Base-by-base conservation (phyloP, 768 basidiomycete genomes). In the Pleurotus djamor region DNA sequence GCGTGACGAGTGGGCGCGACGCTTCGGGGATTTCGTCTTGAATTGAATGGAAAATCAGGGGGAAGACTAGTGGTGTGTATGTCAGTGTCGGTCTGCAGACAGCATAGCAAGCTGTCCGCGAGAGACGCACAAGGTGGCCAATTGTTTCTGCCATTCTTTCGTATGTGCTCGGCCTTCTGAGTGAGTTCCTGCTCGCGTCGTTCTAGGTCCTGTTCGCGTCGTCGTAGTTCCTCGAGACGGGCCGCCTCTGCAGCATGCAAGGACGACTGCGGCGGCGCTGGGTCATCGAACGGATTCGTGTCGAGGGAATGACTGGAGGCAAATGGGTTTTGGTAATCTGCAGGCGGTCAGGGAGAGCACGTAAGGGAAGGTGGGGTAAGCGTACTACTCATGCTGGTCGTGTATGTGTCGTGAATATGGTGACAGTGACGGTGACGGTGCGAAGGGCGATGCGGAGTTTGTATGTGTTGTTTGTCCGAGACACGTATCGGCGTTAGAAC, bases 21-120 rank as follows among this genome's bases (percentile, higher is more conserved):
- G 83, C 82, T 61, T 92, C 86, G 12, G 94, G 94, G 58, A 98
- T 95, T 73, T 95, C 94, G 60, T 91, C 91, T 67, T 80, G 70
- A 68, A 98, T 96, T 59, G 93, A 90, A 74, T 99, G 97, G 78
- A 87, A 97, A 70, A 99, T 88, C 66, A 99, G 77, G 50, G 96
- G 96, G 70, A 87, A 95, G 79, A 94, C 94, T 96, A 73, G 62
- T 43, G 63, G 59, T 57, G 55, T 63, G 62, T 63, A 58, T 17
- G 35, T 35, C 14, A 12, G 35, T 36, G n/a, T 54, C 52, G n/a
- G 36, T 4, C n/a, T 8, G 35, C 4, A 34, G 10, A 37, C 14
- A 54, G 21, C 21, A 28, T 28, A 28, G 21, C 21, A 28, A 28
- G 21, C 3, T 28, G 21, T 13, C 34, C 13, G 17, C 14, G 8